Conservation (phyloP, 495 filamentous ascomycete species). For the Viridothelium virens region DNA sequence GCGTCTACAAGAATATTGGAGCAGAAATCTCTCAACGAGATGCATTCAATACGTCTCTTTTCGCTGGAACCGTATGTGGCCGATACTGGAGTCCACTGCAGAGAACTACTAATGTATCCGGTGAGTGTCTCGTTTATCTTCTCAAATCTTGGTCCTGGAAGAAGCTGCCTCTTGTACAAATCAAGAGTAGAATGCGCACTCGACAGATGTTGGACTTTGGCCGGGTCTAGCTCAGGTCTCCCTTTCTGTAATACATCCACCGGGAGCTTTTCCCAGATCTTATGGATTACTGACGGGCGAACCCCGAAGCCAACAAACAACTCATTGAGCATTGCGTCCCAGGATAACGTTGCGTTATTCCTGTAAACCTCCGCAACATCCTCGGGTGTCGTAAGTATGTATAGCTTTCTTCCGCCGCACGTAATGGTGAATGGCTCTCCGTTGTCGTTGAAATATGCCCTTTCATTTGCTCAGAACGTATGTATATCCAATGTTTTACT, state of each 20-base stretch:
- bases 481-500: not conserved
- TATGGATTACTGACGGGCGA: not conserved
- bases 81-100: not conserved
- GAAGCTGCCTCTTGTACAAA: not conserved
- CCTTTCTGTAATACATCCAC: not conserved
- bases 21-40: not conserved
- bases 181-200: not conserved
- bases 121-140: not conserved
- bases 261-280: not conserved
- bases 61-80: not conserved
- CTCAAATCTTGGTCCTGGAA: not conserved
- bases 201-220: not conserved
- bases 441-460: not conserved
- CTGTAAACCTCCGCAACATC: not conserved
- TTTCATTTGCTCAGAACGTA: not conserved
- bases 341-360: not conserved
- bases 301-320: not conserved
- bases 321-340: not conserved
- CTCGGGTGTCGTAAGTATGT: not conserved
- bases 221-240: not conserved
- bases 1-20: not conserved
- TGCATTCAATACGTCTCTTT: not conserved
- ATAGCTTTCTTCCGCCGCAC: not conserved
- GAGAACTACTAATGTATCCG: not conserved
- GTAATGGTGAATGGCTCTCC: not conserved